These are phyloP conservation scores for Rhizophora apiculata DNA, from an alignment of 345 rosid species.

Conservation along the genomic window DNA sequence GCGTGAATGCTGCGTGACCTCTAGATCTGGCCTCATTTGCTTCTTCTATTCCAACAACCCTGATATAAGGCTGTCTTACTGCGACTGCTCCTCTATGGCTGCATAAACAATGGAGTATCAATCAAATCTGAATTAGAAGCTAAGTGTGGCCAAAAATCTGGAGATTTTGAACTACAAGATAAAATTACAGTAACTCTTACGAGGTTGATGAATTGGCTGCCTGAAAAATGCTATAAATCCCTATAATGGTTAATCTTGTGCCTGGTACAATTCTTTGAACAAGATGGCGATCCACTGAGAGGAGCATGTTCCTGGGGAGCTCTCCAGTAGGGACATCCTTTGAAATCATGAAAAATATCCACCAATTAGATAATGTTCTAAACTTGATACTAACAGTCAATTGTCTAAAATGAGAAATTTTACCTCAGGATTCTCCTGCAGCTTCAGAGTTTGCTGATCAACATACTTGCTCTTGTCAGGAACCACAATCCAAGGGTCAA, in stretches of 20 bases:
- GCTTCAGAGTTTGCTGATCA: conserved; percentile 90
- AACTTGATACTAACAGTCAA: not conserved
- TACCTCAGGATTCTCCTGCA: conserved; percentile 98
- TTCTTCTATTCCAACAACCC: conserved; percentile 90
- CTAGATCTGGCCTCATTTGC: conserved; percentile 70
- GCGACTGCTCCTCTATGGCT: conserved; percentile 97
- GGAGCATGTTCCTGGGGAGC: conserved; percentile 97
- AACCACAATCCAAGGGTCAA: conserved; percentile 96
- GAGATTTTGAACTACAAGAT: not conserved
- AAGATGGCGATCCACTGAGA: conserved; percentile 85
- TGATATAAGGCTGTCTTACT: conserved; percentile 82
- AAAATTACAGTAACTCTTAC: conserved; percentile 37
- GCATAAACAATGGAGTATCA: conserved; percentile 13
- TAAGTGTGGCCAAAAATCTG: not conserved
- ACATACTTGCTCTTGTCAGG: conserved; percentile 94
- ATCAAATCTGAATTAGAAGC: not conserved
- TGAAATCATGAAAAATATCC: conserved; percentile 16
- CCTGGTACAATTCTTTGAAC: conserved; percentile 93
- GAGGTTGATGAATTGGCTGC: conserved; percentile 65
- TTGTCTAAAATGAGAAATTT: conserved; percentile 4
- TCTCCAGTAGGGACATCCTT: conserved; percentile 99
- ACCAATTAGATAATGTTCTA: not conserved
- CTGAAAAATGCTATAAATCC: conserved; percentile 93
- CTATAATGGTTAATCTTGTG: conserved; percentile 83
- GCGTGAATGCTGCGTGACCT: conserved; percentile 69